Conservation (phyloP, 2,329 filamentous ascomycete species). For the Neofusicoccum cordaticola region DNA sequence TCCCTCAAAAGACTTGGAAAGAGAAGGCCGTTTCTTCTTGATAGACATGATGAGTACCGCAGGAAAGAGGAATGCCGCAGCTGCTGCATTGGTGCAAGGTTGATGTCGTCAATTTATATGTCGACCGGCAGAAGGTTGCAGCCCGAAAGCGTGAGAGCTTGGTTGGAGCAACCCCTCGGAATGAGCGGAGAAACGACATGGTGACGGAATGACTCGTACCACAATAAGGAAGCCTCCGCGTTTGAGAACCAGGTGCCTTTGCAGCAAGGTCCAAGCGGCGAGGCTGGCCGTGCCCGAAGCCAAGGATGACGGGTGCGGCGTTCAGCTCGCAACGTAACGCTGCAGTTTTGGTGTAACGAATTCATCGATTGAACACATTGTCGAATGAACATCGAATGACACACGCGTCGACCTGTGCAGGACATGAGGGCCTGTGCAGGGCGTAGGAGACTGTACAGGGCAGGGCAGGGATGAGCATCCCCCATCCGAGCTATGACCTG, state of each 20-base stretch:
- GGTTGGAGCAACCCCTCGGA: neutral
- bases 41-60: constrained; percentile 17
- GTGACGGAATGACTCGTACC: neutral
- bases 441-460: neutral
- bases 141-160: neutral
- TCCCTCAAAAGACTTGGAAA: constrained; percentile 6
- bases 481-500: neutral
- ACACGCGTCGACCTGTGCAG: neutral
- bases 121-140: neutral
- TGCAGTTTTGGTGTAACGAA: neutral
- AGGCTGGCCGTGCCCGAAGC: neutral
- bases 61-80: constrained; percentile 17
- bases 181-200: neutral
- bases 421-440: neutral
- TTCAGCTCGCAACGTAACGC: neutral
- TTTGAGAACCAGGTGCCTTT: neutral
- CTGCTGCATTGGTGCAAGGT: neutral
- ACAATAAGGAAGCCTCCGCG: neutral
- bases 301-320: neutral
- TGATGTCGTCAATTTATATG: neutral
- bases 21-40: constrained; percentile 4
- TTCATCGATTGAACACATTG: neutral
- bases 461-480: neutral
- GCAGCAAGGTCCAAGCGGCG: neutral
- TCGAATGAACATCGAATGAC: neutral